Percentiles rank a stretch among this genome's conserved stretches.
phyloP scores from a whole-genome alignment of 139 green algal genomes.

The Chlorella ohadii region DNA sequence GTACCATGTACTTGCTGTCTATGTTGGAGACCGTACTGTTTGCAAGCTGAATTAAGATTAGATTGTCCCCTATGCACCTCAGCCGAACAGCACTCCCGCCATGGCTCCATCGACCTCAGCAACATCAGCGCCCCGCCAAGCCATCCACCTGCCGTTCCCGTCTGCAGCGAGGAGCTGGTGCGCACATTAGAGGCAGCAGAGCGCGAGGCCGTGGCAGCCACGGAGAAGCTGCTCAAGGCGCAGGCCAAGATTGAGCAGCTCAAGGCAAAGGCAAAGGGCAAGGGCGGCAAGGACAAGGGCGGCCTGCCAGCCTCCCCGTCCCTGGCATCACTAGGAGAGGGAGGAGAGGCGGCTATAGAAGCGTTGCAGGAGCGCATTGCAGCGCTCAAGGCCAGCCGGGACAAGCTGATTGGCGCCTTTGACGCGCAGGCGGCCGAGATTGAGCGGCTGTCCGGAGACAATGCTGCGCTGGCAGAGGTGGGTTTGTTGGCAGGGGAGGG shows the following conservation, averaged over 20 bases:
- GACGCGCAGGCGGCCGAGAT: constrained; percentile 70
- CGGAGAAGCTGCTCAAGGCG: constrained; percentile 12
- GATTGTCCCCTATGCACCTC: no score
- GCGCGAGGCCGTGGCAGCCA: constrained; percentile 36
- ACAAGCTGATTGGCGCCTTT: constrained; percentile 69
- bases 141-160: no score
- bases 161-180: constrained; percentile 16
- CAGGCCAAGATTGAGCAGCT: constrained; percentile 32
- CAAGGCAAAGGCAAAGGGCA: constrained; percentile 1
- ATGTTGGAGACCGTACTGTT: no score
- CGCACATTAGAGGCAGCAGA: constrained; percentile 13
- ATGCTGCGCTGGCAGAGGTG: constrained; percentile 52
- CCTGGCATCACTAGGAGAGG: not conserved
- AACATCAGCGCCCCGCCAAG: no score
- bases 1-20: no score
- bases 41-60: no score
- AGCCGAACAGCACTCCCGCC: no score
- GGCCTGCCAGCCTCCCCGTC: not conserved
- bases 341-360: not conserved
- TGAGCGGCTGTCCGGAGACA: constrained; percentile 60
- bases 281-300: constrained; percentile 7
- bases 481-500: not conserved
- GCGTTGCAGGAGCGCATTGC: constrained; percentile 51
- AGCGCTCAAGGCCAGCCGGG: constrained; percentile 61
- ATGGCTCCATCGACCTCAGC: no score